phyloP scores from a whole-genome alignment of 495 filamentous ascomycete species.

The Tuber melanosporum region DNA sequence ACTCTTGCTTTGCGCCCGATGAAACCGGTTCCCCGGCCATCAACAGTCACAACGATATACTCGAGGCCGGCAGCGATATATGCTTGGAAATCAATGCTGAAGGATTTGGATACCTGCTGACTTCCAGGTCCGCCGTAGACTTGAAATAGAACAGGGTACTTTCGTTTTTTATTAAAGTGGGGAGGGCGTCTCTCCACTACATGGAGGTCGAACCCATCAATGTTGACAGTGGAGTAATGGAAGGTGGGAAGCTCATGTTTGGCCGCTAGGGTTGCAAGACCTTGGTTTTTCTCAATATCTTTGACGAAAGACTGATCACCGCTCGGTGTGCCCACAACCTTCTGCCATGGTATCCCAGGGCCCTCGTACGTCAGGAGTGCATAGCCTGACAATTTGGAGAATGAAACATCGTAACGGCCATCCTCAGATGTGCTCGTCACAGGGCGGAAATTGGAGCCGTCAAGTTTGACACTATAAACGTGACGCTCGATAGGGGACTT shows the following conservation, averaged over 20 bases:
- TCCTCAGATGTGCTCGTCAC: slow-evolving; percentile 70
- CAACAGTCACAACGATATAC: slow-evolving; percentile 94
- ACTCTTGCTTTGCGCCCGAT: slow-evolving; percentile 78
- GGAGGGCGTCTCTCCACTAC: slow-evolving; percentile 85
- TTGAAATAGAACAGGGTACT: slow-evolving; percentile 90
- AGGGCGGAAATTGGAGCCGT: slow-evolving; percentile 61
- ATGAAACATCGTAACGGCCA: slow-evolving; percentile 79
- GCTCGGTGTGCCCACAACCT: slow-evolving; percentile 74
- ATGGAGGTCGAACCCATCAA: slow-evolving; percentile 72
- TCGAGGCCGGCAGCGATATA: slow-evolving; percentile 79
- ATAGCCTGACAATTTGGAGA: slow-evolving; percentile 74
- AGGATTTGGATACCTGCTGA: slow-evolving; percentile 74
- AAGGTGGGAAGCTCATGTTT: slow-evolving; percentile 77
- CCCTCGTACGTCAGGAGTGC: slow-evolving; percentile 75
- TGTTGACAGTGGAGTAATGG: slow-evolving; percentile 74
- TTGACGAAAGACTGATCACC: slow-evolving; percentile 54
- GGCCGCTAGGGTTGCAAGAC: slow-evolving; percentile 60
- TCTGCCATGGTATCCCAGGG: slow-evolving; percentile 84
- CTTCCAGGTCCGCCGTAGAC: slow-evolving; percentile 89
- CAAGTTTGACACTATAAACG: slow-evolving; percentile 80
- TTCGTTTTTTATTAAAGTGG: slow-evolving; percentile 75
- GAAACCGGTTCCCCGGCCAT: slow-evolving; percentile 86
- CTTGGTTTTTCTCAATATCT: slow-evolving; percentile 68
- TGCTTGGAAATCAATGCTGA: slow-evolving; percentile 80
- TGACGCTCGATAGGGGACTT: slow-evolving; percentile 83